These are phyloP conservation scores for Scutellaria barbata DNA, from an alignment of 257 asterid species.

Conservation along the genomic window DNA sequence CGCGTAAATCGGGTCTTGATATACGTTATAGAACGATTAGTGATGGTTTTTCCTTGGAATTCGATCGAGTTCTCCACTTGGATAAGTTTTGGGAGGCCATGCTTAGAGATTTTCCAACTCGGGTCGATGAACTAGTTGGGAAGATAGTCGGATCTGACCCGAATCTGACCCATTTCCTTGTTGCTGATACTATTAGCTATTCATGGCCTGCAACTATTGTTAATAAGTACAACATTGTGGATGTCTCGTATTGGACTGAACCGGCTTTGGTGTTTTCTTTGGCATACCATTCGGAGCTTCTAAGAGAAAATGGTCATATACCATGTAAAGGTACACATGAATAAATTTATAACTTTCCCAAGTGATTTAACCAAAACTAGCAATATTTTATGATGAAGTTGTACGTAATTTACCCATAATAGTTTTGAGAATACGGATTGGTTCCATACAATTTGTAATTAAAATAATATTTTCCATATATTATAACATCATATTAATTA, in stretches of 20 bases:
- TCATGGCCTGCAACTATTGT: slow-evolving; percentile 51
- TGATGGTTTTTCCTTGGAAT: slow-evolving; percentile 54
- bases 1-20: slow-evolving; percentile 49
- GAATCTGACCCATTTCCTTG: slow-evolving; percentile 39
- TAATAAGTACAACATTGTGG: slow-evolving; percentile 47
- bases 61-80: slow-evolving; percentile 37
- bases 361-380: too few species aligned
- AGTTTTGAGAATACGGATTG: too few species aligned
- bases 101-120: slow-evolving; percentile 43
- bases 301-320: slow-evolving; percentile 46
- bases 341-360: neutral
- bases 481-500: too few species aligned
- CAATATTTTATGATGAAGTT: too few species aligned
- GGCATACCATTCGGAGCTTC: slow-evolving; percentile 46
- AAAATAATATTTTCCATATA: too few species aligned
- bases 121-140: slow-evolving; percentile 50
- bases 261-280: slow-evolving; percentile 51
- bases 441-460: too few species aligned
- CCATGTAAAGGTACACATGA: slow-evolving; percentile 33
- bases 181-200: slow-evolving; percentile 46
- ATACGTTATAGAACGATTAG: slow-evolving; percentile 45
- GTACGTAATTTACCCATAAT: too few species aligned
- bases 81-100: slow-evolving; percentile 34
- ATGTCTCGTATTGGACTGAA: slow-evolving; percentile 53
- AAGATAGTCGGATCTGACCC: slow-evolving; percentile 39